Base-by-base conservation (phyloP, 78 protist genomes). In the Emiliania huxleyi region DNA sequence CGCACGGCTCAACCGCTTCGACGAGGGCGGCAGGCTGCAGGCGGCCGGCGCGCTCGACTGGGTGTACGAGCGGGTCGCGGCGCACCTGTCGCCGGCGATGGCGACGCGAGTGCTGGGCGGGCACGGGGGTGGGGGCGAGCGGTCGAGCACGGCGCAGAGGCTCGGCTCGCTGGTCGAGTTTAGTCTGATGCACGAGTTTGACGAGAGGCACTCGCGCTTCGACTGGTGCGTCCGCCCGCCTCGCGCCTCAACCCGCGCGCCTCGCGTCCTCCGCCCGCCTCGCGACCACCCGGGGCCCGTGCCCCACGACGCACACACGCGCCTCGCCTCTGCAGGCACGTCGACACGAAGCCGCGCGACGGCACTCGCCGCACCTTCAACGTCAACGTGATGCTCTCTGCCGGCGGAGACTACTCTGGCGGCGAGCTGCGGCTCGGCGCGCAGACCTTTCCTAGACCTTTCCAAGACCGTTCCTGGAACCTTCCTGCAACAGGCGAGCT, bases 311-410 rank as follows among this genome's bases (percentile, higher is more conserved):
- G n/a, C n/a, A n/a, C n/a, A n/a, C n/a, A n/a, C n/a, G n/a, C n/a
- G n/a, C n/a, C n/a, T n/a, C n/a, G n/a, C n/a, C n/a, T n/a, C n/a
- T n/a, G n/a, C 15, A 52, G 85, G 85, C 87, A 79, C 49, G 52
- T 43, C 19, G 87, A 79, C 49, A 79, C 87, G 5, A 79, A 79
- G 35, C 87, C 87, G 18, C 11, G 35, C 46, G 87, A 79, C 87
- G 55, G 87, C 52, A 43, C 25, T 1, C 22, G 22, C 37, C 87
- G 87, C 40, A 43, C 87, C 0, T 1, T 43, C 52, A 79, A 79
- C 87, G 35, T 79, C 37, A 79, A 79, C 49, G 37, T 79, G 37
- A 79, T 79, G 87, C 87, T 79, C 38, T 79, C 87, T 0, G 55
- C 87, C 4, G 2, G 45, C 3, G 15, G 37, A 15, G 87, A 43